Conservation (phyloP, 345 rosid genomes). For the Populus ilicifolia region DNA sequence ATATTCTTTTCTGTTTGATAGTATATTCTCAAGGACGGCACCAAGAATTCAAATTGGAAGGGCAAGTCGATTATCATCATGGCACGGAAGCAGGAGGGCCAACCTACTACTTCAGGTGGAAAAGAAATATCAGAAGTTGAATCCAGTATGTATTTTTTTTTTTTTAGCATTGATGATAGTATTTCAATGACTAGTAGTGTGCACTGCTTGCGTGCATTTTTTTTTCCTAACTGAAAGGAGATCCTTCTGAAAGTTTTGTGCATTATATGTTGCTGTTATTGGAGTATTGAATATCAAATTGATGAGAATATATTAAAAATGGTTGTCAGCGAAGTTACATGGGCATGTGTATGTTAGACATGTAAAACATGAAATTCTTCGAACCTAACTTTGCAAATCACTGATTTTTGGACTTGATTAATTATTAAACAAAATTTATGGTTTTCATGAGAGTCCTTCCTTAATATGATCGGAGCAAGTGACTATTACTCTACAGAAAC, state of each 20-base stretch:
- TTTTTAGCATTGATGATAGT: no score
- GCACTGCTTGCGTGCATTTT: background rate
- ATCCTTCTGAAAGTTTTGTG: background rate
- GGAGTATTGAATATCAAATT: background rate
- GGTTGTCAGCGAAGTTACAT: background rate
- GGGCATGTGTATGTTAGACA: background rate
- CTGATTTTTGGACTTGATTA: no score
- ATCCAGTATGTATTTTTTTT: constrained; percentile 23
- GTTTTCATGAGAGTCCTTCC: no score
- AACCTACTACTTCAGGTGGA: constrained; percentile 28
- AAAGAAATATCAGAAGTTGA: constrained; percentile 33
- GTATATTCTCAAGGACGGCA: constrained; percentile 44
- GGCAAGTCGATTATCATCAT: constrained; percentile 21
- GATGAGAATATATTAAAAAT: background rate
- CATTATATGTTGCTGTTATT: background rate
- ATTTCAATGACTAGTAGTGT: background rate
- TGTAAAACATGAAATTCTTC: background rate
- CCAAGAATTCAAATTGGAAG: constrained; percentile 34
- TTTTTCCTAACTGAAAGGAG: background rate
- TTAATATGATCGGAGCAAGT: no score
- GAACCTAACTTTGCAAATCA: background rate
- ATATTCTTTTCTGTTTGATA: constrained; percentile 16
- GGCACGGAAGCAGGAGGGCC: constrained; percentile 35
- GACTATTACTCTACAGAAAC: no score
- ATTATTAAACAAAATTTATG: no score